phyloP scores from a whole-genome alignment of 306 rosid species.

The Quercus alba region DNA sequence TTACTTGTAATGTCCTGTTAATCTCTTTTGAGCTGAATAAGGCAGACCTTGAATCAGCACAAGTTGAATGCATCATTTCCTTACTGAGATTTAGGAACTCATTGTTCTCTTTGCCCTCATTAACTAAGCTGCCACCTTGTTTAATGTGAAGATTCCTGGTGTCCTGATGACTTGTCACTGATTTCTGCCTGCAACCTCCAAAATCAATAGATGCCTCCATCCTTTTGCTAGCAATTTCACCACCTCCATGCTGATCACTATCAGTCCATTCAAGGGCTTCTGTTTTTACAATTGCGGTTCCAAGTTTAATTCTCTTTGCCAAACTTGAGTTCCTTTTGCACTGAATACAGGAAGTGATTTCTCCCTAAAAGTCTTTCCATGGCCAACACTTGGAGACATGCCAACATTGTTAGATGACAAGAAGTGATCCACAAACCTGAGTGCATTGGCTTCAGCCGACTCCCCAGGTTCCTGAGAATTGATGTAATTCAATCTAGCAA shows the following conservation, averaged over 20 bases:
- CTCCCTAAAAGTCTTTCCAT: constrained; percentile 27
- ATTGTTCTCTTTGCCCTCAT: constrained; percentile 23
- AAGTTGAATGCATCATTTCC: constrained; percentile 12
- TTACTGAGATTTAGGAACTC: not conserved
- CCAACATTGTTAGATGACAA: constrained; percentile 35
- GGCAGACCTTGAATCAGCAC: not conserved
- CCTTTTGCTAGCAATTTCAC: constrained; percentile 7
- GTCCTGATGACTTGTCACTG: constrained; percentile 26
- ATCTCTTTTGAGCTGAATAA: not conserved
- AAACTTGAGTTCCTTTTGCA: constrained; percentile 46
- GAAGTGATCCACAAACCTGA: constrained; percentile 57
- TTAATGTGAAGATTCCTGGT: constrained; percentile 19
- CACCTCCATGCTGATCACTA: constrained; percentile 21
- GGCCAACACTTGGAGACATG: constrained; percentile 27
- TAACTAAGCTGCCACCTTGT: constrained; percentile 11
- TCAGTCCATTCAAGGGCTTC: constrained; percentile 47
- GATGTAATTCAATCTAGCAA: constrained; percentile 23
- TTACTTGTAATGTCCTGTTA: constrained; percentile 7
- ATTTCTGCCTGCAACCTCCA: constrained; percentile 26
- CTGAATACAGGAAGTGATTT: constrained; percentile 39
- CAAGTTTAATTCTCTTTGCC: constrained; percentile 42
- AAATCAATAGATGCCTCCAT: constrained; percentile 12
- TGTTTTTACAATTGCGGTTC: constrained; percentile 27
- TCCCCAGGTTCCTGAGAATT: constrained; percentile 43
- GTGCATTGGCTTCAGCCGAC: constrained; percentile 49